Evolutionary conservation across 83 land plant species (phyloP), one percentile per base, ranked within the genome.

Genomic region (Isoetes engelmannii): DNA sequence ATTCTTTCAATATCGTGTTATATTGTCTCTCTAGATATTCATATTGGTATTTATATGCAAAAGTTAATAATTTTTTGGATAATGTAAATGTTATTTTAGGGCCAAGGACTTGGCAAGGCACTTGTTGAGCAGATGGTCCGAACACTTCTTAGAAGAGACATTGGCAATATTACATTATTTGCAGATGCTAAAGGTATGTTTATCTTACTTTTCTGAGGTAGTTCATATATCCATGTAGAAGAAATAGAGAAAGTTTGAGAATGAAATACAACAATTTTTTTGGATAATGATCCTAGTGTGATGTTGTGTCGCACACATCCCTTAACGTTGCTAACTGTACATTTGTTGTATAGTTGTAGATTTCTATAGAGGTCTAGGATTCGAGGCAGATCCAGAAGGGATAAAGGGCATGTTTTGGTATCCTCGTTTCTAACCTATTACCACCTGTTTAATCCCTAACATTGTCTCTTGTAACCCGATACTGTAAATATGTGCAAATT

Each of bases 341-440:
- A 65, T 58, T 15, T 43, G 21, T 47, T 44, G 42, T 74, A 61
- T 86, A 89, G 95, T 90, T 51, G 92, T 90, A 56, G 95, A 87
- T 49, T 90, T 90, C 76, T 90, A 87, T 66, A 81, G 68, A 54
- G 89, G 84, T 68, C 75, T 90, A 53, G 95, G 95, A 9, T 90
- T 90, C 76, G 83, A 90, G 78, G 77, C 95, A 47, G 95, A 90
- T 59, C 92, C 95, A 10, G 95, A 87, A 60, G 95, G 95, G 43
- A 87, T 90, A 45, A 90, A 87, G 68, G 95, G 95, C 46, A 90
- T 90, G 95, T 90, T 90, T 64, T 90, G 92, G 95, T 80, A 90
- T 66, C 92, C 95, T 71, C 81, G 69, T 47, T 81, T 59, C 19
- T 59, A 59, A 10, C 19, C 12, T 37, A 59, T 28, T 28, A 28